Evolutionary conservation across 2,329 filamentous ascomycete species (phyloP).

Genomic region (Plectosphaerella cucumerina): DNA sequence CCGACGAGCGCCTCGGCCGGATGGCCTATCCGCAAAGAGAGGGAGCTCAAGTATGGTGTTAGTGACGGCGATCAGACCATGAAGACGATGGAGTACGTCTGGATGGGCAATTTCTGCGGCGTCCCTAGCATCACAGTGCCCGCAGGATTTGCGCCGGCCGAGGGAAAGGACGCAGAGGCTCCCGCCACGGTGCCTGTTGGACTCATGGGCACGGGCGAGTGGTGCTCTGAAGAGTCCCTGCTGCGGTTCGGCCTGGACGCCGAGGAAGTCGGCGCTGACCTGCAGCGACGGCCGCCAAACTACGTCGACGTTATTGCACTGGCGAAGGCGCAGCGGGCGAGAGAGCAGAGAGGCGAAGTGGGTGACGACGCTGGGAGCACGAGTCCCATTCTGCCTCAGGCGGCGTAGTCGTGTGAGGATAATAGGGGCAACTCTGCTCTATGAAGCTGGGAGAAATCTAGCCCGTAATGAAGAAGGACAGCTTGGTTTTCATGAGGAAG

Average conservation of each 20-base stretch:
- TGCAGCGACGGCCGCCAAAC: conserved; percentile 26
- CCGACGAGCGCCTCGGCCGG: conserved; percentile 57
- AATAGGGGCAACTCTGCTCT: no score
- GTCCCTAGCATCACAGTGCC: conserved; percentile 41
- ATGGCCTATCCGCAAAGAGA: conserved; percentile 32
- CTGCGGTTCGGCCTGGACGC: conserved; percentile 44
- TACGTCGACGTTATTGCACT: conserved; percentile 42
- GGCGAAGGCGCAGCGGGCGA: conserved; percentile 17
- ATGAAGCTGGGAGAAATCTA: no score
- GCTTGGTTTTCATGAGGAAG: no score
- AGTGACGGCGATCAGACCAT: conserved; percentile 43
- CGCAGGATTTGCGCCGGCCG: conserved; percentile 38
- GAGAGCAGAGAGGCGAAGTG: no score
- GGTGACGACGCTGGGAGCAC: no score
- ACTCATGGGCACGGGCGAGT: conserved; percentile 52
- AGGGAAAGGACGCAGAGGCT: conserved; percentile 20
- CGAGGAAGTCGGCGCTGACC: conserved; percentile 32
- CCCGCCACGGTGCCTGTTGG: conserved; percentile 42
- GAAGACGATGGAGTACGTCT: conserved; percentile 44
- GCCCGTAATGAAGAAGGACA: no score
- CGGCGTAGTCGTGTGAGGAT: no score
- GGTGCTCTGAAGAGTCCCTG: conserved; percentile 45
- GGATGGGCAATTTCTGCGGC: conserved; percentile 48
- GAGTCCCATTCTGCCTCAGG: no score
- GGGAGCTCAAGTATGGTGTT: conserved; percentile 34